Evolutionary conservation across 2,329 filamentous ascomycete species (phyloP).

Genomic region (Zymoseptoria crescenta): DNA sequence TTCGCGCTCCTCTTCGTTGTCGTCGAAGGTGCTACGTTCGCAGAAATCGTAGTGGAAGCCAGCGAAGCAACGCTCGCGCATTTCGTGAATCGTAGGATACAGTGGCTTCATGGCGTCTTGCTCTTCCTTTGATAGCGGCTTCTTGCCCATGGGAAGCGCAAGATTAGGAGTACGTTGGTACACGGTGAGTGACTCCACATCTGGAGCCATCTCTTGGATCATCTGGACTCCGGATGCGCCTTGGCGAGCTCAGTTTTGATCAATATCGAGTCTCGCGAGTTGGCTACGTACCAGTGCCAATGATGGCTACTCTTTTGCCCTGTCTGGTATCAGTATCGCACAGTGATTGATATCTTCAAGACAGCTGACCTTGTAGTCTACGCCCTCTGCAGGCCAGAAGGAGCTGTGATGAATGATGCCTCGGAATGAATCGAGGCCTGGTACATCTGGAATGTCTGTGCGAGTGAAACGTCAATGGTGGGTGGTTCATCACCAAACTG

Average conservation of each 20-base stretch:
- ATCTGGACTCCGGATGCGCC: constrained; percentile 59
- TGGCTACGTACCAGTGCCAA: constrained; percentile 43
- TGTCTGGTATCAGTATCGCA: constrained; percentile 16
- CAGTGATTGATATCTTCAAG: background rate
- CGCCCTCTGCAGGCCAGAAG: constrained; percentile 36
- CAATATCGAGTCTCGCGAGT: background rate
- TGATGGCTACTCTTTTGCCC: constrained; percentile 53
- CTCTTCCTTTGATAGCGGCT: constrained; percentile 42
- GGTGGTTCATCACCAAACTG: background rate
- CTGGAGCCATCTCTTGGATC: constrained; percentile 47
- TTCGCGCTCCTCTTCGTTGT: constrained; percentile 36
- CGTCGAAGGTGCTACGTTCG: constrained; percentile 47
- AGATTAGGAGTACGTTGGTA: constrained; percentile 63
- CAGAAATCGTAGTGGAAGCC: constrained; percentile 53
- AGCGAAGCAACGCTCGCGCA: constrained; percentile 47
- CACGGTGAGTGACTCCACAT: constrained; percentile 41
- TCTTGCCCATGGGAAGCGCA: constrained; percentile 53
- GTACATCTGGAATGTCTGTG: constrained; percentile 50
- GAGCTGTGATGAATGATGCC: constrained; percentile 45
- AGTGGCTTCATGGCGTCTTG: constrained; percentile 40
- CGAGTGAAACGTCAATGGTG: background rate
- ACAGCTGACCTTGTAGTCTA: constrained; percentile 38
- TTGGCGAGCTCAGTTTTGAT: background rate
- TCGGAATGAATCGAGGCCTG: constrained; percentile 52
- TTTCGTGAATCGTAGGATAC: constrained; percentile 44